A percentile compares a stretch with the other conserved stretches of the same genome.
Evolutionary conservation across 192 early-diverging fungal species (phyloP).

Genomic region (Oehlia diaphana): DNA sequence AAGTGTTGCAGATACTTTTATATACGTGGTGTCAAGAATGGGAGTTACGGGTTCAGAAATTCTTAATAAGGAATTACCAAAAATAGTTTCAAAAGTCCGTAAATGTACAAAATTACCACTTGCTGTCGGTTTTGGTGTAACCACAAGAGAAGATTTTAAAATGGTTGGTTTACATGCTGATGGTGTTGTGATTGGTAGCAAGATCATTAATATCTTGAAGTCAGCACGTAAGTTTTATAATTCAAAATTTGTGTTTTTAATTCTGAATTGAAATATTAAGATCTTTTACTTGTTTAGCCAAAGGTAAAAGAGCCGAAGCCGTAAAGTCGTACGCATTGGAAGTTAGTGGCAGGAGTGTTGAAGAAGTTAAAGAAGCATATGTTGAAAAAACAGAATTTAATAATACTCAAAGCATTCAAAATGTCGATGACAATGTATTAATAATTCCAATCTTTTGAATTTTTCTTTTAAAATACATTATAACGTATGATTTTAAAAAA

Average conservation of each 20-base stretch:
- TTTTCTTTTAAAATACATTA: background rate
- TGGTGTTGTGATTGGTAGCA: conserved; percentile 95
- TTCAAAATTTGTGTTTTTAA: background rate
- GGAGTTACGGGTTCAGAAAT: conserved; percentile 90
- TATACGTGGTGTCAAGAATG: conserved; percentile 92
- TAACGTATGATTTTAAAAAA: too few species aligned
- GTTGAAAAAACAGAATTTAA: background rate
- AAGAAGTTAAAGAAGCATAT: background rate
- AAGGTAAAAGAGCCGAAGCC: conserved; percentile 38
- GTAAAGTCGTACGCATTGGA: conserved; percentile 50
- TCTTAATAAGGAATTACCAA: conserved; percentile 49
- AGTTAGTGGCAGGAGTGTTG: conserved; percentile 37
- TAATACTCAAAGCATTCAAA: background rate
- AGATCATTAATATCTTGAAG: conserved; percentile 82
- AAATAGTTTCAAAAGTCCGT: conserved; percentile 64
- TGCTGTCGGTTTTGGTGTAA: conserved; percentile 97
- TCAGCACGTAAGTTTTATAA: conserved; percentile 42
- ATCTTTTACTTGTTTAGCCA: conserved; percentile 1
- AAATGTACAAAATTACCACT: conserved; percentile 79
- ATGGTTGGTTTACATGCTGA: conserved; percentile 85
- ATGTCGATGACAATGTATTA: background rate
- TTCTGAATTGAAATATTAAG: conserved; percentile 2
- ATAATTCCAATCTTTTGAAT: background rate
- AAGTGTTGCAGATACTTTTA: conserved; percentile 85
- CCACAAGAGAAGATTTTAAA: conserved; percentile 83